Evolutionary conservation across 768 basidiomycete genomes (phyloP).

Genomic region (Mycena vitilis): DNA sequence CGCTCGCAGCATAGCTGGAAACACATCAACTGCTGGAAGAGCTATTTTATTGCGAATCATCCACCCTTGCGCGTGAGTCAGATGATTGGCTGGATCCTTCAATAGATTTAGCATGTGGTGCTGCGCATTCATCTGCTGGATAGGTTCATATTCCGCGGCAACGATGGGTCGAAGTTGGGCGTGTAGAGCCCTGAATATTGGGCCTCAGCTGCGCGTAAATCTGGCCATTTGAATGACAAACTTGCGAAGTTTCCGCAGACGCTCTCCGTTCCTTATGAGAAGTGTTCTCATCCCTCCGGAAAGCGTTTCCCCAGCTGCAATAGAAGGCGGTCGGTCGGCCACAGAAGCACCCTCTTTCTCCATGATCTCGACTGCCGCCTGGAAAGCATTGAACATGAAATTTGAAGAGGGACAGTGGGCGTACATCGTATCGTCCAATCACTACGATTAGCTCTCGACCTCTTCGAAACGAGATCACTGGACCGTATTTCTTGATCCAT

Average conservation of each 20-base stretch:
- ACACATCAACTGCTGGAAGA: neutral
- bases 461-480: constrained; percentile 66
- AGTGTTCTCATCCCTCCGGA: constrained; percentile 70
- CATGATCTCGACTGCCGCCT: constrained; percentile 75
- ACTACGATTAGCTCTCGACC: constrained; percentile 59
- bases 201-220: neutral
- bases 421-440: constrained; percentile 53
- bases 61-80: constrained; percentile 64
- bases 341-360: constrained; percentile 70
- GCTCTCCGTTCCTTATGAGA: constrained; percentile 66
- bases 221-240: constrained; percentile 34
- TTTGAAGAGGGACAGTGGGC: neutral
- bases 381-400: constrained; percentile 3
- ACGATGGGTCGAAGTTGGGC: constrained; percentile 68
- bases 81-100: constrained; percentile 57
- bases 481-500: constrained; percentile 71
- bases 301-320: constrained; percentile 70
- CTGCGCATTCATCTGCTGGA: constrained; percentile 58
- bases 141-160: constrained; percentile 59
- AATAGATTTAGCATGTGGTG: constrained; percentile 59
- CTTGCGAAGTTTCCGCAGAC: constrained; percentile 72
- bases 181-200: constrained; percentile 61
- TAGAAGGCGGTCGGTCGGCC: constrained; percentile 65
- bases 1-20: constrained; percentile 59
- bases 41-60: neutral